A percentile compares a stretch with the other conserved stretches of the same genome.
These are phyloP conservation scores for Spiraea crenata DNA, from an alignment of 331 rosid genomes.

Conservation along the genomic window DNA sequence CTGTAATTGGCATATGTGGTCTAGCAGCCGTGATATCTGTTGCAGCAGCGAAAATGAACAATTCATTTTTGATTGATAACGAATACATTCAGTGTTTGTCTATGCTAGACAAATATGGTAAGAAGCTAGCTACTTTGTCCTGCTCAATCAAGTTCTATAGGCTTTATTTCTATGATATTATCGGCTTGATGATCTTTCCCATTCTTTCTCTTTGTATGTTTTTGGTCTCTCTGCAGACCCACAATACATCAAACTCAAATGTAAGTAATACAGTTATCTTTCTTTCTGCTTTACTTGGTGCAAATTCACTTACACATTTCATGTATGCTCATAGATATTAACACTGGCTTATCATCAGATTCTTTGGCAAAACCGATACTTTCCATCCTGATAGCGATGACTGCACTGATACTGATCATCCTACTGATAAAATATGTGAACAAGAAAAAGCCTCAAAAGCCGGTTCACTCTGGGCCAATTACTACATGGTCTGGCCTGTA, in stretches of 20 bases:
- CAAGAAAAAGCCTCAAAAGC: slow-evolving; percentile 38
- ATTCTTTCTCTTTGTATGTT: neutral
- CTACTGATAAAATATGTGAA: slow-evolving; percentile 38
- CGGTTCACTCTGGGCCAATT: slow-evolving; percentile 25
- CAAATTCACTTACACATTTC: neutral
- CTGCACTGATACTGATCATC: slow-evolving; percentile 26
- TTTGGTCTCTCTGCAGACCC: slow-evolving; percentile 25
- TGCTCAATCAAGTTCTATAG: neutral
- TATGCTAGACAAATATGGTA: slow-evolving; percentile 28
- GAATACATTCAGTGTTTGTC: slow-evolving; percentile 52
- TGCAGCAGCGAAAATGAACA: slow-evolving; percentile 31
- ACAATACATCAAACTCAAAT: slow-evolving; percentile 32
- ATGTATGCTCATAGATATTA: neutral
- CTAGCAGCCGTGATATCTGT: slow-evolving; percentile 54
- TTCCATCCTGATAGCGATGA: slow-evolving; percentile 21
- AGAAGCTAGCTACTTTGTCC: slow-evolving; percentile 2
- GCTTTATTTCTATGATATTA: no score
- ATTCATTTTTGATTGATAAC: slow-evolving; percentile 11
- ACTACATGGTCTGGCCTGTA: slow-evolving; percentile 65
- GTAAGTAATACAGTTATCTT: slow-evolving; percentile 27
- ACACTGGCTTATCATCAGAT: slow-evolving; percentile 28
- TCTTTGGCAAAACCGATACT: slow-evolving; percentile 24
- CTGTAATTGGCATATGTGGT: slow-evolving; percentile 43
- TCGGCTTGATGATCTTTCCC: neutral
- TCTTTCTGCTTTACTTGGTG: neutral